Percentiles rank a stretch among this genome's conserved stretches.
Conservation (phyloP, 768 basidiomycete species). For the Gautieria morchelliformis region DNA sequence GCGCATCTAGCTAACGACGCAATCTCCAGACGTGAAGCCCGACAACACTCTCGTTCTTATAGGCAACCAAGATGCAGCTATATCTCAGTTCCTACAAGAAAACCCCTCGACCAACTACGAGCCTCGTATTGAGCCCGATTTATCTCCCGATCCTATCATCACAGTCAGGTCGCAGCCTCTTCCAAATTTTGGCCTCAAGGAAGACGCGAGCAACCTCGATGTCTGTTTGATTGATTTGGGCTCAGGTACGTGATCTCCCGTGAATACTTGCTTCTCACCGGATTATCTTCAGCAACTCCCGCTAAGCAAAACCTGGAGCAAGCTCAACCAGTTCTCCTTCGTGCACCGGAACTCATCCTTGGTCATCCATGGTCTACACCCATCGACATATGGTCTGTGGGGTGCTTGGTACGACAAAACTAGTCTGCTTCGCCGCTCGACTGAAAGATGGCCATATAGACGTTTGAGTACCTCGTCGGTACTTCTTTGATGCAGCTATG, state of each 20-base stretch:
- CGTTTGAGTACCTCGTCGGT: neutral
- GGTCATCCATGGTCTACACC: neutral
- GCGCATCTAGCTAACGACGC: too few relatives aligned
- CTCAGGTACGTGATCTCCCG: constrained; percentile 8
- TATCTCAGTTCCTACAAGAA: constrained; percentile 5
- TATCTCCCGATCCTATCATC: constrained; percentile 17
- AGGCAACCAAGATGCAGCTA: neutral
- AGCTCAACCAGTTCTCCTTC: neutral
- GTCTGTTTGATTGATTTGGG: constrained; percentile 18
- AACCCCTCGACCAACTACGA: constrained; percentile 12
- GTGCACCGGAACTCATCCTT: neutral
- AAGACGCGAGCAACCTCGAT: constrained; percentile 10
- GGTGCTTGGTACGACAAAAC: neutral
- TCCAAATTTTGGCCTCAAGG: constrained; percentile 12
- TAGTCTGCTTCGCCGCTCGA: neutral
- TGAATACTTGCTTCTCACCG: neutral
- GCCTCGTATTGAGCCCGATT: constrained; percentile 9
- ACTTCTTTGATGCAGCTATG: neutral
- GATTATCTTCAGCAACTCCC: neutral
- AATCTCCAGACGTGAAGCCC: constrained; percentile 16
- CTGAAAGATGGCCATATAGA: neutral
- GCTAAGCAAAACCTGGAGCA: neutral
- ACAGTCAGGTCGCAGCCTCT: constrained; percentile 20
- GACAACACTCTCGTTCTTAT: constrained; percentile 14
- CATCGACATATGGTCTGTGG: neutral